These are phyloP conservation scores for Xylaria sp. DNA, from an alignment of 495 filamentous ascomycete genomes.

Conservation along the genomic window DNA sequence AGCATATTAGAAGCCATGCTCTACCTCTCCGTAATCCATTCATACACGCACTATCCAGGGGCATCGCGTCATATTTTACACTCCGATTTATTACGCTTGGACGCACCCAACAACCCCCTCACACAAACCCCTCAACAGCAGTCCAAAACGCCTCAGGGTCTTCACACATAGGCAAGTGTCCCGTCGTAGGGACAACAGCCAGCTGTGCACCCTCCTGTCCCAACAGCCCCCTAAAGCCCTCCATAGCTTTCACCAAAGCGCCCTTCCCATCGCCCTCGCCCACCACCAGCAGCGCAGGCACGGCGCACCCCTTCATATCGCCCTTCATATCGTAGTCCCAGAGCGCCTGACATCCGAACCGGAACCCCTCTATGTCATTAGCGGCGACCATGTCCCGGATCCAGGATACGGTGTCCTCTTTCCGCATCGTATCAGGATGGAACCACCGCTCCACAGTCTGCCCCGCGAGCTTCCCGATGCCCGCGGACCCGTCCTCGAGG, in stretches of 20 bases:
- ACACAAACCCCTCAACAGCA: conserved; percentile 63
- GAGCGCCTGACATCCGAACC: conserved; percentile 71
- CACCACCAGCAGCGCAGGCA: conserved; percentile 70
- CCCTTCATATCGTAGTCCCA: conserved; percentile 76
- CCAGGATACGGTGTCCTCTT: conserved; percentile 58
- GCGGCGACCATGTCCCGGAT: conserved; percentile 61
- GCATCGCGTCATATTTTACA: neutral
- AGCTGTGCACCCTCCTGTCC: conserved; percentile 60
- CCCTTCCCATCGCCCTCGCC: conserved; percentile 72
- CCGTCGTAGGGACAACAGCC: conserved; percentile 67
- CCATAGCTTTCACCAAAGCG: conserved; percentile 77
- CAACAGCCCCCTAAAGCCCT: conserved; percentile 67
- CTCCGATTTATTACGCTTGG: neutral
- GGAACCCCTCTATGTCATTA: conserved; percentile 75
- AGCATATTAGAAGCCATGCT: neutral
- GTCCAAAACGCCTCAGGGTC: conserved; percentile 69
- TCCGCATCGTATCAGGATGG: conserved; percentile 61
- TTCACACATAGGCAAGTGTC: conserved; percentile 86
- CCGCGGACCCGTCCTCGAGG: conserved; percentile 51
- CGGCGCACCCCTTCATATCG: conserved; percentile 63
- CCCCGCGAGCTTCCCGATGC: conserved; percentile 66
- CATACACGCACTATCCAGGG: no score
- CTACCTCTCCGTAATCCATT: neutral
- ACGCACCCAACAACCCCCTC: neutral
- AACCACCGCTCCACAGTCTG: conserved; percentile 80